Conservation (phyloP, 805 yeast genomes). For the Lipomyces yamadae region DNA sequence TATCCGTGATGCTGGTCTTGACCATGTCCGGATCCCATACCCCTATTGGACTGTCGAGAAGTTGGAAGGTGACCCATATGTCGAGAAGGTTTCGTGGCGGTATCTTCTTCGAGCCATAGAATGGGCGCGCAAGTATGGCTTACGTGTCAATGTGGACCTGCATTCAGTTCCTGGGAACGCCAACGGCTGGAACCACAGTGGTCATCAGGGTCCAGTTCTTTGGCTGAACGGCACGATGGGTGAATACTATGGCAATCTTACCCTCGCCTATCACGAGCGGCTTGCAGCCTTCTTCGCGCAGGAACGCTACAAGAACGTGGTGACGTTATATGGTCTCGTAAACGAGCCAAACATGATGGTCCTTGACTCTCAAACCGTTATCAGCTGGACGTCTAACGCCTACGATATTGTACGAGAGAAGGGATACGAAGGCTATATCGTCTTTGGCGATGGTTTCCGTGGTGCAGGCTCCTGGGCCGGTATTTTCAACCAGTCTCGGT, state of each 20-base stretch:
- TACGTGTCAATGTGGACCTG: slow-evolving; percentile 74
- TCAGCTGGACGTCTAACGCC: slow-evolving; percentile 60
- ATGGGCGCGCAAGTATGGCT: slow-evolving; percentile 66
- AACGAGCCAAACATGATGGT: slow-evolving; percentile 67
- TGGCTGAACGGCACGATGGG: slow-evolving; percentile 56
- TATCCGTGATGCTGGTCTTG: slow-evolving; percentile 69
- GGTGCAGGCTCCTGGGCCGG: slow-evolving; percentile 65
- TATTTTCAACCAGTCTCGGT: slow-evolving; percentile 51
- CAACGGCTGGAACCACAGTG: slow-evolving; percentile 85
- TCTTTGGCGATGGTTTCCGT: slow-evolving; percentile 80
- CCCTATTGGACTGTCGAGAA: slow-evolving; percentile 90
- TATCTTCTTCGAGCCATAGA: slow-evolving; percentile 67
- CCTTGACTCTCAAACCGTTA: slow-evolving; percentile 63
- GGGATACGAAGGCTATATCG: slow-evolving; percentile 55
- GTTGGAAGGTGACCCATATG: slow-evolving; percentile 74
- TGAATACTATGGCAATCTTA: slow-evolving; percentile 48
- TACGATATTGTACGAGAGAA: slow-evolving; percentile 60
- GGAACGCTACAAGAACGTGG: slow-evolving; percentile 64
- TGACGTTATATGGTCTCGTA: slow-evolving; percentile 77
- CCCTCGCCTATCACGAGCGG: slow-evolving; percentile 58
- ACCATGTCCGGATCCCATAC: slow-evolving; percentile 86
- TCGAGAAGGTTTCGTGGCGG: slow-evolving; percentile 59
- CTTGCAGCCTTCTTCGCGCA: slow-evolving; percentile 68
- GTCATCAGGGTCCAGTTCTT: slow-evolving; percentile 55
- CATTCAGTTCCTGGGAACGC: slow-evolving; percentile 87